A percentile compares a stretch with the other conserved stretches of the same genome.
These are phyloP conservation scores for Pulveroboletus frians DNA, from an alignment of 768 basidiomycete species.

Conservation along the genomic window DNA sequence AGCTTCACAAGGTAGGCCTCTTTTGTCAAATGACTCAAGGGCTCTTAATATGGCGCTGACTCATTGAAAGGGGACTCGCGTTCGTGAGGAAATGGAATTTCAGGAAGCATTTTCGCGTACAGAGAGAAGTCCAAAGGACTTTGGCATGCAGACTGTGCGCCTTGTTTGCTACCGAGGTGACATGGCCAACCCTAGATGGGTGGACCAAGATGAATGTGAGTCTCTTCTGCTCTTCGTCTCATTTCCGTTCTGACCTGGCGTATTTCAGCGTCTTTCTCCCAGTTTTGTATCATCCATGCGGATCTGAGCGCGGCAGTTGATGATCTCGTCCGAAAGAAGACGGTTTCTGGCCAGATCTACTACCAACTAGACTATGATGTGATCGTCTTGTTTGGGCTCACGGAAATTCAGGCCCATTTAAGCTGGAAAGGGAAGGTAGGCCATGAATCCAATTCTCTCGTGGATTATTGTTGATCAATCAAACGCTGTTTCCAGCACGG, in stretches of 20 bases:
- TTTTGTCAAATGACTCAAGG: background rate
- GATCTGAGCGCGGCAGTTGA: too few relatives aligned
- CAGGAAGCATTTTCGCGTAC: slow-evolving; percentile 8
- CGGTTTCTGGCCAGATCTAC: too few relatives aligned
- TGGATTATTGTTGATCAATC: too few relatives aligned
- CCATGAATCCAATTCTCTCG: too few relatives aligned
- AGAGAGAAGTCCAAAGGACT: background rate
- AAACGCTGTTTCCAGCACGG: too few relatives aligned
- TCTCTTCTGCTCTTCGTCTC: background rate
- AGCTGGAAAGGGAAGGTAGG: too few relatives aligned
- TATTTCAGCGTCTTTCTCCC: background rate
- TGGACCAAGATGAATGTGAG: slow-evolving; percentile 12
- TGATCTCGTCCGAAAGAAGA: too few relatives aligned
- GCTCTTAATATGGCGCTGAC: background rate
- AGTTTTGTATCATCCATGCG: too few relatives aligned
- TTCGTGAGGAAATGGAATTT: slow-evolving; percentile 7
- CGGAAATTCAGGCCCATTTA: too few relatives aligned
- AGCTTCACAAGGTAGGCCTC: slow-evolving; percentile 3
- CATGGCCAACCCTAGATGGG: slow-evolving; percentile 7
- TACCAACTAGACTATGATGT: too few relatives aligned
- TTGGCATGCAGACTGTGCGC: slow-evolving; percentile 4
- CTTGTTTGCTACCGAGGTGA: slow-evolving; percentile 8
- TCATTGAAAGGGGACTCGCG: background rate
- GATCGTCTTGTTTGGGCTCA: too few relatives aligned
- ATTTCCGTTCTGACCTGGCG: background rate